Evolutionary conservation across 768 basidiomycete species (phyloP), one percentile per base, ranked within the genome.

Genomic region (Ramaria sp.): DNA sequence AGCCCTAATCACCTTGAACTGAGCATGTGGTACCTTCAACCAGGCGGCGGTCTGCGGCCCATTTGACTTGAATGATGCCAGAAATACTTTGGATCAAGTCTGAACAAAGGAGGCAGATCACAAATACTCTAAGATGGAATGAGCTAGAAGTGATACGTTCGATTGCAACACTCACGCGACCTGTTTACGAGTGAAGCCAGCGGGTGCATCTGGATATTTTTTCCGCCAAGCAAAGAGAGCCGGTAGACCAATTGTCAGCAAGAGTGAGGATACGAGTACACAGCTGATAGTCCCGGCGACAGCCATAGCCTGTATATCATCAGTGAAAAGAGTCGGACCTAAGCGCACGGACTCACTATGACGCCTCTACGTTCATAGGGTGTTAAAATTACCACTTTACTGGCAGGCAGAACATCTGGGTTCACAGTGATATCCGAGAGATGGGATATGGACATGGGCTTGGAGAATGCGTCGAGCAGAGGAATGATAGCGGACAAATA

Each of bases 21-120:
- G 46, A 22, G 41, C 59, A 59, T 27, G 47, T 27, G 15, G 31
- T 11, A 31, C 59, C 54, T 42, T 59, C 48, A 41, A 39, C 38
- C 15, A 59, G 49, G 4, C 46, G 13, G 20, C 38, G 33, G 9
- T 59, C 53, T 20, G 49, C 42, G 11, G 59, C 59, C 59, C 59
- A 59, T 37, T 43, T 52, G 9, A 59, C 38, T 39, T 59, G 58
- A 2, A 42, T 53, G 27, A 54, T 47, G 17, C 58, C 58, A 17
- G 58, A 53, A n/a, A 59, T 39, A 31, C 58, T 59, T 43, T 59
- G 58, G 12, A 59, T 48, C 31, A 59, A 48, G 22, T 59, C 58
- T 11, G 58, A 59, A 17, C 54, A n/a, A 22, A 59, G 50, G 4
- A 59, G 43, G 30, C 58, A 59, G 31, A 54, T 46, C 22, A 59